phyloP scores from a whole-genome alignment of 2,329 filamentous ascomycete genomes.

The Graphiopsis chlorocephala region DNA sequence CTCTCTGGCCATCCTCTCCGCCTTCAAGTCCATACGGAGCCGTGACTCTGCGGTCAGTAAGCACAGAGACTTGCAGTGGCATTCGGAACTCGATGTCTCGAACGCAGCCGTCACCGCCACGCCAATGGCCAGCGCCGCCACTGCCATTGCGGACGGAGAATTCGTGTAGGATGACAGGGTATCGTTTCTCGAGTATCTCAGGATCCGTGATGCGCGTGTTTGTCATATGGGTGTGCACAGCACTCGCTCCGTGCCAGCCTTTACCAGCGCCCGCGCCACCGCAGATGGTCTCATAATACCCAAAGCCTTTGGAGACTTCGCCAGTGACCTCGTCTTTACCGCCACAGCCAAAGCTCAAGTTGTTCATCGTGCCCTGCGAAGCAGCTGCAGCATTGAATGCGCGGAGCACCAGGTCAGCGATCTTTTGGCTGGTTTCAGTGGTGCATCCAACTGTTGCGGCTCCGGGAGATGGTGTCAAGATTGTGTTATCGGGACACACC shows the following conservation, averaged over 20 bases:
- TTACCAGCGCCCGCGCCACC: slow-evolving; percentile 37
- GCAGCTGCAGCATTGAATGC: slow-evolving; percentile 34
- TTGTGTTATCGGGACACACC: slow-evolving; percentile 28
- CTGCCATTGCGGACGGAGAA: slow-evolving; percentile 33
- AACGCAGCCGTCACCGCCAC: slow-evolving; percentile 34
- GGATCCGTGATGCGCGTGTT: slow-evolving; percentile 39
- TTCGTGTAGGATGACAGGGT: slow-evolving; percentile 34
- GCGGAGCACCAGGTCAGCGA: slow-evolving; percentile 34
- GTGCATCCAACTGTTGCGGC: slow-evolving; percentile 35
- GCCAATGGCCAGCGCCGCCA: slow-evolving; percentile 31
- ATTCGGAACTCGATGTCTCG: slow-evolving; percentile 33
- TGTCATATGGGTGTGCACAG: slow-evolving; percentile 38
- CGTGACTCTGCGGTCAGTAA: slow-evolving; percentile 34
- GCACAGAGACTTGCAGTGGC: slow-evolving; percentile 30
- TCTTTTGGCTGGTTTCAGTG: slow-evolving; percentile 32
- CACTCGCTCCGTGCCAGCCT: slow-evolving; percentile 33
- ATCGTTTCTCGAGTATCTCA: slow-evolving; percentile 37
- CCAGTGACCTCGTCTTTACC: slow-evolving; percentile 36
- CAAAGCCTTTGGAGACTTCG: slow-evolving; percentile 31
- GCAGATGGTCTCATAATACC: slow-evolving; percentile 37
- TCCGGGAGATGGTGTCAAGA: slow-evolving; percentile 30
- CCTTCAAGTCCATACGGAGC: slow-evolving; percentile 36
- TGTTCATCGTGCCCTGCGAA: slow-evolving; percentile 33
- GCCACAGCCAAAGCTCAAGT: slow-evolving; percentile 32
- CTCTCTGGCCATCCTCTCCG: slow-evolving; percentile 33